Conservation (phyloP, 129 eudicot genomes). For the Lactuca saligna region DNA sequence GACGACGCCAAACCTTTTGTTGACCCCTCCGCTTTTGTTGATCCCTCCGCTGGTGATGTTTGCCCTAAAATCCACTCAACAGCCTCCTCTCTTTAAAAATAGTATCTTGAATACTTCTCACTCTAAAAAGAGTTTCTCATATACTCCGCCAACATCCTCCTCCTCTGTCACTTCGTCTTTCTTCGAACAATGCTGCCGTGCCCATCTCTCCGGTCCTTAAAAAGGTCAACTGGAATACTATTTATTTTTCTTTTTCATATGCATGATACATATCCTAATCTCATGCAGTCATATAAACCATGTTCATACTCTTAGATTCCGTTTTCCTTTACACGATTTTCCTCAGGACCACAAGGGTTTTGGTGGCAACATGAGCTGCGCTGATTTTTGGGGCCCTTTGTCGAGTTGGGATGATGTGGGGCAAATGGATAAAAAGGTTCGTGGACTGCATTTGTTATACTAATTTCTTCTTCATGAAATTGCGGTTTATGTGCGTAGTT, state of each 20-base stretch:
- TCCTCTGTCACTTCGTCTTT: slow-evolving; percentile 11
- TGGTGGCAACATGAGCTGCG: slow-evolving; percentile 23
- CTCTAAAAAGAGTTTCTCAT: slow-evolving; percentile 1
- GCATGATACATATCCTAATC: not conserved
- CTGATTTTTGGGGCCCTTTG: slow-evolving; percentile 2
- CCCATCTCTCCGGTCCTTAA: slow-evolving; percentile 15
- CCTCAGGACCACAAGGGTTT: slow-evolving; percentile 26
- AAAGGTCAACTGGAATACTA: slow-evolving; percentile 3
- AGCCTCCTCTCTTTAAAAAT: slow-evolving; percentile 1
- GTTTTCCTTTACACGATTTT: not conserved
- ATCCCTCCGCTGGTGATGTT: slow-evolving; percentile 6
- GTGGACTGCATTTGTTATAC: not conserved
- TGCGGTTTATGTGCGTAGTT: not conserved
- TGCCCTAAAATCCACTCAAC: not conserved
- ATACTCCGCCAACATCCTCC: slow-evolving; percentile 21
- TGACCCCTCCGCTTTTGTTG: not conserved
- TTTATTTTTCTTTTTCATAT: not conserved
- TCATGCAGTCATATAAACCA: not conserved
- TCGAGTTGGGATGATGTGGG: slow-evolving; percentile 7
- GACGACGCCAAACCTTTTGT: slow-evolving; percentile 3
- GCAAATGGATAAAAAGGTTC: slow-evolving; percentile 17
- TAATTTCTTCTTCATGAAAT: not conserved
- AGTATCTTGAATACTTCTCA: slow-evolving; percentile 12
- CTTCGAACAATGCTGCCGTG: slow-evolving; percentile 1
- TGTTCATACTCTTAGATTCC: not conserved